Conservation (phyloP, 2,329 filamentous ascomycete genomes). For the Didymella sp. region DNA sequence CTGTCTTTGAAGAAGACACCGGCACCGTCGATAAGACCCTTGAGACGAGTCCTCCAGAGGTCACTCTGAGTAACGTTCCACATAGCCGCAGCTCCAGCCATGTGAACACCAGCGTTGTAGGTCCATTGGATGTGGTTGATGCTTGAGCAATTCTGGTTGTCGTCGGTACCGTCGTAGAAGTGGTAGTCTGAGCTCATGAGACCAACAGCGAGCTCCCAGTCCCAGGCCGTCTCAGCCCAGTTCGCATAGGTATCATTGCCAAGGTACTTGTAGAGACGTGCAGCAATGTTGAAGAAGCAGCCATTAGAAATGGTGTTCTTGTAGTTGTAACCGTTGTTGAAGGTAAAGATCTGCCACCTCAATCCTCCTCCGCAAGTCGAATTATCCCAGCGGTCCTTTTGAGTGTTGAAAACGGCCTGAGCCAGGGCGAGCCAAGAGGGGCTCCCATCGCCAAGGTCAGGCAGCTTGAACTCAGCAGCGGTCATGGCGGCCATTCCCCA, state of each 20-base stretch:
- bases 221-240: constrained; percentile 72
- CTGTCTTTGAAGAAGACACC: constrained; percentile 54
- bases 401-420: constrained; percentile 76
- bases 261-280: constrained; percentile 74
- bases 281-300: constrained; percentile 80
- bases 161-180: constrained; percentile 56
- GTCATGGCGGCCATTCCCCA: constrained; percentile 67
- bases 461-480: constrained; percentile 61
- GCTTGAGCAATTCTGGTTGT: constrained; percentile 53
- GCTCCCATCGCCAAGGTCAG: constrained; percentile 53
- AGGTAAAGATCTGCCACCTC: constrained; percentile 80
- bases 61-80: constrained; percentile 52
- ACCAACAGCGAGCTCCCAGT: constrained; percentile 58
- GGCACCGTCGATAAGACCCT: constrained; percentile 46
- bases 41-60: constrained; percentile 39
- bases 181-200: constrained; percentile 58
- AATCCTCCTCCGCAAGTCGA: constrained; percentile 73
- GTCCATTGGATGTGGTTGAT: constrained; percentile 56
- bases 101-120: constrained; percentile 56
- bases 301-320: constrained; percentile 85
- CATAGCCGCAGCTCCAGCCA: constrained; percentile 57
- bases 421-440: constrained; percentile 73
- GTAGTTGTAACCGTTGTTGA: constrained; percentile 80
- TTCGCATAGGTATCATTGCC: constrained; percentile 62
- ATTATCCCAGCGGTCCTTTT: constrained; percentile 73